Base-by-base conservation (phyloP, 371 early-diverging fungal species). In the Lichtheimia ornata region DNA sequence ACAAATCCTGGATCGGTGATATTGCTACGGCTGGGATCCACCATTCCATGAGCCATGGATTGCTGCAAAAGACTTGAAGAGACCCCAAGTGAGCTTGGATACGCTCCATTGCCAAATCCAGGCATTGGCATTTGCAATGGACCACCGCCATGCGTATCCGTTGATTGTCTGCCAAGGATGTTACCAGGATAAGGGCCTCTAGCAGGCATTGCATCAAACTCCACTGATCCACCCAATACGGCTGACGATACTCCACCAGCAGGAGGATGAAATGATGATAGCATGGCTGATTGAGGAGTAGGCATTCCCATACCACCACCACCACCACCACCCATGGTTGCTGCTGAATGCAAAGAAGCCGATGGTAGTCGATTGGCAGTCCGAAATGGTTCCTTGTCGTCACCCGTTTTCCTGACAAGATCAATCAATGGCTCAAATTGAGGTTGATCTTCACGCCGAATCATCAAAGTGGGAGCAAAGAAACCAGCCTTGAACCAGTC, bases 401-500 rank as follows among this genome's bases (percentile, higher is more conserved):
- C 81, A 5, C 85, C 84, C 1, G 87, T 74, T 58, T 77, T 81
- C 17, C 83, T 73, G 45, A 89, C 83, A 56, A 91, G 62, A 2
- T 71, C 59, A 43, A 81, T 83, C 28, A 94, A 67, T 0, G 88
- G 85, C 61, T 92, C 92, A 71, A 91, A 92, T 1, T 74, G 67
- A 0, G 78, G 41, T 22, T 90, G 88, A 25, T 89, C 91, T 45
- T 90, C 93, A 35, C 87, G 82, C 70, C 84, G 81, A 18, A 94
- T 86, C 47, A 91, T 77, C 18, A 94, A 76, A 25, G 85, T 84
- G 12, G 81, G 71, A 0, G 85, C 70, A 63, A 94, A 94, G 68
- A 91, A 94, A 14, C 93, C 93, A 11, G 83, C 89, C 45, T 84
- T 83, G 69, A 83, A 91, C 94, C 94, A 94, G 58, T 91, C 91